Evolutionary conservation across 106 monocot genomes (phyloP), one percentile per base, ranked within the genome.

Genomic region (Dendrobium huoshanense): DNA sequence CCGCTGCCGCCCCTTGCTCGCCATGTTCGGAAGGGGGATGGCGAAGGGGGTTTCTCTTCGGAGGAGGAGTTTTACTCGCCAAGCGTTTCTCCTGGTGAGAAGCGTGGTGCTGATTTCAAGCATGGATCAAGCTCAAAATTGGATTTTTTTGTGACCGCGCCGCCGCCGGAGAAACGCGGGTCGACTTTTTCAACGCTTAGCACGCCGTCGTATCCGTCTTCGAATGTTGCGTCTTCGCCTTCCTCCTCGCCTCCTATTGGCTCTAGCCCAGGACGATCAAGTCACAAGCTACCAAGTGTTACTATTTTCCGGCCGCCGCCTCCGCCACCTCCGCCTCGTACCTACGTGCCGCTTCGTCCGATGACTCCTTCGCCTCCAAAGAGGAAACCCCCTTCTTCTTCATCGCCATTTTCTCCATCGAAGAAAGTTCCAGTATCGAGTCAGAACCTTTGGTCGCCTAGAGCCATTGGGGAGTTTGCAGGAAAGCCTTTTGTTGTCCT

Each of bases 41-140:
- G 78, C 20, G 77, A 54, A 18, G 82, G 81, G 5, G 79, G 83
- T 73, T 68, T 48, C 49, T 88, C 86, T 4, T 85, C 85, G 9
- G 87, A 87, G 40, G 89, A 87, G 68, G 91, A 92, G 82, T 96
- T 88, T 86, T 90, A 87, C 81, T 90, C 95, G 2, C 86, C 90
- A 17, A 72, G 83, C n/a, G 80, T 54, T 20, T 89, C 91, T 4
- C 81, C 83, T 20, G 78, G 64, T 7, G 76, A 54, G 19, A 88
- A 64, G 73, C 75, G 55, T 4, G 82, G 41, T 68, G 27, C 79
- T 18, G 73, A 78, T 15, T 19, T 16, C n/a, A 37, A 25, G 40
- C 76, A 18, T 75, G 61, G 31, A 33, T 49, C 75, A 18, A 78
- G 70, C 33, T 70, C 27, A 24, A 65, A 65, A 65, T 25, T 65